Percentiles rank a stretch among this genome's conserved stretches.
These are phyloP conservation scores for Theileria sp. DNA, from an alignment of 169 alveolate genomes.

Conservation along the genomic window DNA sequence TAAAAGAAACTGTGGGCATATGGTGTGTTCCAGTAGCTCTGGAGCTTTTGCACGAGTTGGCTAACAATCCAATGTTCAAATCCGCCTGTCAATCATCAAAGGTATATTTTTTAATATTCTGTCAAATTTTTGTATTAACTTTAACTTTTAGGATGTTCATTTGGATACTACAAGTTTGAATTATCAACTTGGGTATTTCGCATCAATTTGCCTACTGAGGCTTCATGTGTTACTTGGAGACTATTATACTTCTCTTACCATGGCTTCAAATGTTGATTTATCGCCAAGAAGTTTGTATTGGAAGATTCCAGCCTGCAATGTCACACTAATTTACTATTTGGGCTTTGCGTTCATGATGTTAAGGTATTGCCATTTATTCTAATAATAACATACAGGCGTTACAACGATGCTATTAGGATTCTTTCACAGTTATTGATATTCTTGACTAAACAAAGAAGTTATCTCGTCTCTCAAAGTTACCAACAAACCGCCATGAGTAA, in stretches of 20 bases:
- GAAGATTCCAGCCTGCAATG: conserved; percentile 82
- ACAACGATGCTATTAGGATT: conserved; percentile 74
- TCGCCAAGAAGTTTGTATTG: conserved; percentile 74
- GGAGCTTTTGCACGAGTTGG: conserved; percentile 58
- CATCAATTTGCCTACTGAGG: conserved; percentile 70
- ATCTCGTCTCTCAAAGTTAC: conserved; percentile 73
- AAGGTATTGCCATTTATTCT: background rate
- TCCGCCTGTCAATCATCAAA: conserved; percentile 25
- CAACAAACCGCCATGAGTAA: conserved; percentile 74
- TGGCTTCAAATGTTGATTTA: conserved; percentile 68
- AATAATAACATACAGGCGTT: conserved; percentile 65
- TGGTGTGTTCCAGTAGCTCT: conserved; percentile 68
- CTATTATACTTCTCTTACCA: conserved; percentile 73
- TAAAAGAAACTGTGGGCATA: conserved; percentile 30
- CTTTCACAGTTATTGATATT: conserved; percentile 74
- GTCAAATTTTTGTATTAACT: background rate
- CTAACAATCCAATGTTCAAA: conserved; percentile 47
- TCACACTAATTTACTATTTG: conserved; percentile 73
- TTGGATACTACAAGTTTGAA: conserved; percentile 27
- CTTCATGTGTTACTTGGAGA: conserved; percentile 79
- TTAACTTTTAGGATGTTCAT: background rate
- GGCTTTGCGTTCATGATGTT: conserved; percentile 83
- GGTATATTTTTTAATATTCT: background rate
- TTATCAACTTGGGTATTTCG: conserved; percentile 73
- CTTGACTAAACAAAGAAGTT: conserved; percentile 72